Base-by-base conservation (phyloP, 2,329 filamentous ascomycete species). In the Alternaria postmessia region DNA sequence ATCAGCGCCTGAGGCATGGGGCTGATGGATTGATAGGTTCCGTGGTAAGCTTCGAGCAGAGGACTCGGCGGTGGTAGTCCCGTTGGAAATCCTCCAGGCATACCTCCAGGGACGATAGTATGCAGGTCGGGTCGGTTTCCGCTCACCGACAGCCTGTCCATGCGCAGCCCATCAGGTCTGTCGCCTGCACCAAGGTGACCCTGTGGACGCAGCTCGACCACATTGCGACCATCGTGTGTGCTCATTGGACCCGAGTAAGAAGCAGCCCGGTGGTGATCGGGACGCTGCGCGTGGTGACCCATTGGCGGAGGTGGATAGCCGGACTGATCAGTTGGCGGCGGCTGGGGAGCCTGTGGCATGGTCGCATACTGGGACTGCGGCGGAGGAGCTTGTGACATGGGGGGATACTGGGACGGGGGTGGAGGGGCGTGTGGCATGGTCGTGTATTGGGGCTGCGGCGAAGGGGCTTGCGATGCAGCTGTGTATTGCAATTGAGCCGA, bases 21-120 rank as follows among this genome's bases (percentile, higher is more conserved):
- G 0, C 94, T 97, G 70, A 96, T 91, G 59, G 92, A 92, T 78
- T 98, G 94, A 71, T 96, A 98, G 0, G 94, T 97, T 39, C 94
- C 94, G 63, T 90, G 91, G 79, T 98, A 98, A 1, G 95, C 90
- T 79, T 98, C 94, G 2, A 97, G 87, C 51, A 98, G 83, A 0
- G 94, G 95, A 63, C 93, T 97, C 1, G 88, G 88, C 0, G 93
- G 92, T 2, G 92, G 86, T 44, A 84, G 75, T 34, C 74, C 78
- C 18, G 30, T 34, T n/a, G 51, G 39, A 22, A 47, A 55, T 5
- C 54, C 64, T 34, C 58, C 53, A 5, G 72, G 66, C 59, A 70
- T 68, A 12, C 72, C 73, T 5, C 75, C 75, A 11, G 76, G 73
- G 8, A 76, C 69, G 11, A 79, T 75, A 11, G 68, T 75, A 18